Evolutionary conservation across 2,329 filamentous ascomycete species (phyloP).

Genomic region (Didymella arachidicola): DNA sequence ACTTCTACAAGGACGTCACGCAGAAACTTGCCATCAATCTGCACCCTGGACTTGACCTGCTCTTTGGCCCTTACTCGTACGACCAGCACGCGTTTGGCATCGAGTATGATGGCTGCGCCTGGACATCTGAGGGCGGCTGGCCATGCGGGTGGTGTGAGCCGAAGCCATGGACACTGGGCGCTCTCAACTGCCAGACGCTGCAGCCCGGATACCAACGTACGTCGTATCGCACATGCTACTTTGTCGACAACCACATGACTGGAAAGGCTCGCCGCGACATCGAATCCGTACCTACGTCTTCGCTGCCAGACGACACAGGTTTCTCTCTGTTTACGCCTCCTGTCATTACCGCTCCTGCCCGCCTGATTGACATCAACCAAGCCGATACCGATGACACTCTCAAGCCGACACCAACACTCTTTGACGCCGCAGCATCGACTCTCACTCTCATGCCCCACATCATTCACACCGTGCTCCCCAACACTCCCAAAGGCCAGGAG

Average conservation of each 20-base stretch:
- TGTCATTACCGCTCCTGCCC: neutral
- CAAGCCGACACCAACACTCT: neutral
- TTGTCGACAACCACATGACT: constrained; percentile 3
- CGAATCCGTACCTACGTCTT: neutral
- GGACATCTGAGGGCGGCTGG: constrained; percentile 8
- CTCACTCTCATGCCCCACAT: constrained; percentile 5
- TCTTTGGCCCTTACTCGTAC: constrained; percentile 2
- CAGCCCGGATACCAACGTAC: constrained; percentile 5
- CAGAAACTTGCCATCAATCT: neutral
- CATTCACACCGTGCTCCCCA: constrained; percentile 1
- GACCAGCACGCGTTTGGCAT: neutral
- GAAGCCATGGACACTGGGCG: constrained; percentile 2
- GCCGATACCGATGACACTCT: neutral
- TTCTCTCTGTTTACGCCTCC: neutral
- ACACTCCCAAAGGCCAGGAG: neutral
- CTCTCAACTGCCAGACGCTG: constrained; percentile 6
- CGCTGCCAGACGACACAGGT: neutral
- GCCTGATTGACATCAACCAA: neutral
- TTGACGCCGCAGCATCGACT: neutral
- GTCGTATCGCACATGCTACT: constrained; percentile 5
- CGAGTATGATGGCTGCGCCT: constrained; percentile 3
- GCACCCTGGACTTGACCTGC: neutral
- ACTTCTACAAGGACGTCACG: neutral
- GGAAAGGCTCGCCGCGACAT: neutral
- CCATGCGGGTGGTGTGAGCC: constrained; percentile 6